Evolutionary conservation across 495 filamentous ascomycete genomes (phyloP).

Genomic region (Xylaria intraflava): DNA sequence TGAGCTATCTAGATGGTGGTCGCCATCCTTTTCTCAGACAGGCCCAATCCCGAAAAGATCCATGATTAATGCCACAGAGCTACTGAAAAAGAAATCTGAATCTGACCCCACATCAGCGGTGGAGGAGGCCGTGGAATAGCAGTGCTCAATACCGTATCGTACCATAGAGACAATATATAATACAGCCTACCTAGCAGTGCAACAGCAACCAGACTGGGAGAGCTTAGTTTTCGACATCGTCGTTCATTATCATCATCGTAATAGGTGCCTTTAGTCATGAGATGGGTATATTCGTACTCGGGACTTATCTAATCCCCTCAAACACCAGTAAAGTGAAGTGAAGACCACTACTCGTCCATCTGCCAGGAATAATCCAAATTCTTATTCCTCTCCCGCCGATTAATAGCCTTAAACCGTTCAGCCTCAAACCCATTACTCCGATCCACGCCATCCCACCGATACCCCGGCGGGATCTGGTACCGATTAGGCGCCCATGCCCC

Average conservation of each 20-base stretch:
- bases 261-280: not conserved
- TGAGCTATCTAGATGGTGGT: no score
- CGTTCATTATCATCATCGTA: not conserved
- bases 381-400: constrained; percentile 63
- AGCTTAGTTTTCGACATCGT: not conserved
- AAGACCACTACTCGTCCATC: constrained; percentile 65
- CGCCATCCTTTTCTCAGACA: no score
- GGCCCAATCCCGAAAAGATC: no score
- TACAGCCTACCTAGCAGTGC: not conserved
- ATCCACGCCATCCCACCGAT: constrained; percentile 97
- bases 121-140: not conserved
- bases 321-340: not conserved
- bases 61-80: no score
- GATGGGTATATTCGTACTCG: constrained; percentile 9
- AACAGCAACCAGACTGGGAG: not conserved
- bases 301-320: not conserved
- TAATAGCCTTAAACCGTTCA: constrained; percentile 85
- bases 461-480: constrained; percentile 86
- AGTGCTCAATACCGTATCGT: not conserved
- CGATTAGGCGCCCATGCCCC: constrained; percentile 82
- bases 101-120: no score
- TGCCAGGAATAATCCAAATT: constrained; percentile 90
- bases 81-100: no score
- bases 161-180: constrained; percentile 1
- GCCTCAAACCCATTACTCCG: constrained; percentile 89